Base-by-base conservation (phyloP, 1,284 basidiomycete genomes). In the Ustilago lituana region DNA sequence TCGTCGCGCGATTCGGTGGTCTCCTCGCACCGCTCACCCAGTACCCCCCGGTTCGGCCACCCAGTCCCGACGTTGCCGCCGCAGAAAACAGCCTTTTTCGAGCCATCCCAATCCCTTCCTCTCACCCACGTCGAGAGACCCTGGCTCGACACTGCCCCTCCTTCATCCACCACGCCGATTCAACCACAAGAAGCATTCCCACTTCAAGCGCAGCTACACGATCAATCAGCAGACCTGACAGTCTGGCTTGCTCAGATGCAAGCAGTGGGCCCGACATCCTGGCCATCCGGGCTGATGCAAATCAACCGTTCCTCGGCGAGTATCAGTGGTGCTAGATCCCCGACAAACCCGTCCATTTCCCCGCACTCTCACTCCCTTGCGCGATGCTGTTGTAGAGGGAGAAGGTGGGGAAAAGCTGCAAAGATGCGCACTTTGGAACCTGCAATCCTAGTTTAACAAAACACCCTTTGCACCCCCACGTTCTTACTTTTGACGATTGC, bases 391-490 rank as follows among this genome's bases (percentile, higher is more conserved):
- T n/a, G n/a, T n/a, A n/a, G n/a, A n/a, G n/a, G n/a, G n/a, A n/a
- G n/a, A n/a, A n/a, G n/a, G n/a, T n/a, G n/a, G n/a, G n/a, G n/a
- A n/a, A n/a, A n/a, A n/a, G n/a, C n/a, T n/a, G n/a, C n/a, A n/a
- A n/a, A n/a, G n/a, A n/a, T n/a, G n/a, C n/a, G n/a, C n/a, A n/a
- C n/a, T 10, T 55, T 55, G 52, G 64, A 67, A 67, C 64, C 54
- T 49, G 58, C 50, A 43, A 67, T 67, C 64, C 64, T 67, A 67
- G 58, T 61, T 61, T 61, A 58, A 59, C 53, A 48, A 52, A 38
- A 51, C 43, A 5, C 17, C 29, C 53, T 45, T 54, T 36, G 7
- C 53, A 37, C 63, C 53, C 50, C 29, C 43, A 14, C 27, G 9
- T 23, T 31, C 15, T 27, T 23, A n/a, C 20, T 36, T 27, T 66